Evolutionary conservation across 106 monocot genomes (phyloP), one percentile per base, ranked within the genome.

Genomic region (Alisma plantagoaquatica): DNA sequence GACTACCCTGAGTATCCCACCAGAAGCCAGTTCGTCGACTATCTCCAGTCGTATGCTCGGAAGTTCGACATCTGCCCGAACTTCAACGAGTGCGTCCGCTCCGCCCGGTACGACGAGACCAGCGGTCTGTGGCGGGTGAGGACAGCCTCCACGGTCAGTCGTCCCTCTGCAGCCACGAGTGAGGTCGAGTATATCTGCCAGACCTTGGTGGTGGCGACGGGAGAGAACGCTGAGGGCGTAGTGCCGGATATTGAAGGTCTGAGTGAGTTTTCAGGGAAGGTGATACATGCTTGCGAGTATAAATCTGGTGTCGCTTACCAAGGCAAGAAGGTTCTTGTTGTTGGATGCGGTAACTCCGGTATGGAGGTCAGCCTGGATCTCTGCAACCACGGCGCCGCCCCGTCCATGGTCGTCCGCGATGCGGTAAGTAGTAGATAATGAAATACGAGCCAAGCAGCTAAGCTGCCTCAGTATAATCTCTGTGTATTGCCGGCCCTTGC

Each of bases 191-290:
- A 75, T 49, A 71, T 75, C n/a, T 75, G 80, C 53, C 60, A 53
- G 53, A 75, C 71, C 70, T 51, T 80, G 27, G 80, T 80, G 47
- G 80, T 67, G 4, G 80, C 80, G n/a, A 75, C 80, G 1, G 80
- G 80, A 15, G 80, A 80, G 67, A 80, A 79, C 48, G 80, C 74
- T 5, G 70, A 80, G 56, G 53, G 49, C 21, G 63, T 65, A 17
- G 43, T 83, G 20, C 83, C 74, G 23, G 74, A 83, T 25, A 53
- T 74, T 18, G 70, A 70, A 3, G 78, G 78, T 4, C 4, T 74
- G 54, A 30, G 26, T 21, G 49, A 59, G 19, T 74, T 77, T 54
- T 23, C 21, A 14, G 66, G 72, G 2, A 25, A 42, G 21, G 54
- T 81, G 18, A 61, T 44, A 3, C 76, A 81, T 47, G 67, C 59